These are phyloP conservation scores for Casuarina cunninghamiana DNA, from an alignment of 306 rosid species.

Conservation along the genomic window DNA sequence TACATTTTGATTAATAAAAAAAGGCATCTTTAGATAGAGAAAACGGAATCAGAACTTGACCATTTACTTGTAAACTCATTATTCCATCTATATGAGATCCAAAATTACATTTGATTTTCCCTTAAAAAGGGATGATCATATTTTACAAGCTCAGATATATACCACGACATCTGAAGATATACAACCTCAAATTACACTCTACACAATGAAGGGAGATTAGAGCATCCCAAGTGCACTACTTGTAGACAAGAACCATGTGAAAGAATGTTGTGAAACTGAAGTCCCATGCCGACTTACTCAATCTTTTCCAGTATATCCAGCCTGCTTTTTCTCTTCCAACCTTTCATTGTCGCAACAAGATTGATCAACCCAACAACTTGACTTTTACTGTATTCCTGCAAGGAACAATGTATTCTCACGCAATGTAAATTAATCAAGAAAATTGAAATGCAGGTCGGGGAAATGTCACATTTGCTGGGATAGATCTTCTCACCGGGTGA, in stretches of 20 bases:
- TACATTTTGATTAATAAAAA: no score
- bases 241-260: slow-evolving; percentile 29
- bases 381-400: slow-evolving; percentile 86
- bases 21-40: background rate
- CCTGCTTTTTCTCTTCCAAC: slow-evolving; percentile 98
- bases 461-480: slow-evolving; percentile 1
- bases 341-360: slow-evolving; percentile 95
- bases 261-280: slow-evolving; percentile 19
- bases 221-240: slow-evolving; percentile 49
- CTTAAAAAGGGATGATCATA: slow-evolving; percentile 31
- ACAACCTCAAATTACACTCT: slow-evolving; percentile 33
- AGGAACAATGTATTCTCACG: background rate
- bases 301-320: slow-evolving; percentile 88
- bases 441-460: background rate
- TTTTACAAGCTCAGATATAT: slow-evolving; percentile 34
- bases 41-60: slow-evolving; percentile 1
- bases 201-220: slow-evolving; percentile 28
- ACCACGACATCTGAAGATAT: slow-evolving; percentile 30
- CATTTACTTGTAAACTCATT: slow-evolving; percentile 18
- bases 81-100: slow-evolving; percentile 18
- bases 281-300: slow-evolving; percentile 48
- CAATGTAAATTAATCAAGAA: background rate
- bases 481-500: slow-evolving; percentile 68
- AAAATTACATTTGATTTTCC: slow-evolving; percentile 45
- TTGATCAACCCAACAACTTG: slow-evolving; percentile 86